Percentiles rank a stretch among this genome's conserved stretches.
These are phyloP conservation scores for Rauvolfia tetraphylla DNA, from an alignment of 257 asterid genomes.

Conservation along the genomic window DNA sequence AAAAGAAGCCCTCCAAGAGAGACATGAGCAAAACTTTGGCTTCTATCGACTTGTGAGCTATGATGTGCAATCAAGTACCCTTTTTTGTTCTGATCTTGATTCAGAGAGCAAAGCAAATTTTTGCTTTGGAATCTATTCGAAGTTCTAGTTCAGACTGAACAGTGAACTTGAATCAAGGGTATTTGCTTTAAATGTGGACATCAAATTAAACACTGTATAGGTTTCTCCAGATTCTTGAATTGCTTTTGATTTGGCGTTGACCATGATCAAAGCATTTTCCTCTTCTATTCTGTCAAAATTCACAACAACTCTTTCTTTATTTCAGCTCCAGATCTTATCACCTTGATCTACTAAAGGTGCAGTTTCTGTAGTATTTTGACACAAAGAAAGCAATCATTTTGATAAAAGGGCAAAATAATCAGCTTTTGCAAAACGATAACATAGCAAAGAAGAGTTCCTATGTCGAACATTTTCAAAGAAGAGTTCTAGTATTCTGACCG, in stretches of 20 bases:
- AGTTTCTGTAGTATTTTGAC: background rate
- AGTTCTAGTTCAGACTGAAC: background rate
- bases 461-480: background rate
- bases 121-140: background rate
- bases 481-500: no score
- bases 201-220: background rate
- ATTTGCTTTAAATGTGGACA: background rate
- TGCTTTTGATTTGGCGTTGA: background rate
- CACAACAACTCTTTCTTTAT: background rate
- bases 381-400: background rate
- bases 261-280: background rate
- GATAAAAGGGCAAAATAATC: background rate
- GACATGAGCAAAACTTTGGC: constrained; percentile 3
- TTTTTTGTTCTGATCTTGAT: background rate
- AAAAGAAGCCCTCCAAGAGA: background rate
- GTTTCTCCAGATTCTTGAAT: background rate
- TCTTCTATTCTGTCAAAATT: background rate
- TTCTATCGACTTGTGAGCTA: constrained; percentile 1
- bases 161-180: background rate
- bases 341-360: background rate
- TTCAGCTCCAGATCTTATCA: background rate
- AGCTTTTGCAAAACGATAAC: background rate
- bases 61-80: constrained; percentile 10
- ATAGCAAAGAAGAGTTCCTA: background rate
- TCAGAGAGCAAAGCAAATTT: background rate